Conservation (phyloP, 2,329 filamentous ascomycete species). For the Aureobasidium pullulans region DNA sequence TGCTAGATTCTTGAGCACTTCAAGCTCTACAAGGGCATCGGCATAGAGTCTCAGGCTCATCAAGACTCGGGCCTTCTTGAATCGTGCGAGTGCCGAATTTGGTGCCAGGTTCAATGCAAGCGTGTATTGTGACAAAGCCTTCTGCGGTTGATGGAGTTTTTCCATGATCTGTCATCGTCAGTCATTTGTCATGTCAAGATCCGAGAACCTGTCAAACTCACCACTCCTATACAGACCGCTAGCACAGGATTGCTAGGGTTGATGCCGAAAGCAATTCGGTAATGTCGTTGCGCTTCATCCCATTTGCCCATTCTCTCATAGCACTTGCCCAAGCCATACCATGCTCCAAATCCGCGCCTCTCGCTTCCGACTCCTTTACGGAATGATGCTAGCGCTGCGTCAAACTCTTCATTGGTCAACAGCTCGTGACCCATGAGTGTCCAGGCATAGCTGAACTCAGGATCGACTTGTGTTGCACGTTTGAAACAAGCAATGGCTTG, state of each 20-base stretch:
- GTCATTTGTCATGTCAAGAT: background rate
- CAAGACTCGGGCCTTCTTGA: slow-evolving; percentile 85
- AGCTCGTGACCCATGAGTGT: slow-evolving; percentile 95
- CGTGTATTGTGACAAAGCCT: slow-evolving; percentile 73
- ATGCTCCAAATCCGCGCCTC: slow-evolving; percentile 92
- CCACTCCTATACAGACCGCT: slow-evolving; percentile 84
- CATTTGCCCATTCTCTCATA: slow-evolving; percentile 45
- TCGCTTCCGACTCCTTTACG: slow-evolving; percentile 80
- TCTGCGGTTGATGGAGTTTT: slow-evolving; percentile 73
- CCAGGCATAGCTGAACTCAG: slow-evolving; percentile 89
- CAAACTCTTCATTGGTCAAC: slow-evolving; percentile 92
- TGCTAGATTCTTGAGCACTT: slow-evolving; percentile 81
- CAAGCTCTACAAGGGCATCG: slow-evolving; percentile 71
- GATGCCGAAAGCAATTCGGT: slow-evolving; percentile 76
- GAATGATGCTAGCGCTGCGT: slow-evolving; percentile 85
- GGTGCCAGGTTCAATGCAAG: slow-evolving; percentile 78
- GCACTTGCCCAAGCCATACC: slow-evolving; percentile 75
- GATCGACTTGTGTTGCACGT: slow-evolving; percentile 81
- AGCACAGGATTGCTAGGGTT: slow-evolving; percentile 92
- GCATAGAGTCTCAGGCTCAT: slow-evolving; percentile 65
- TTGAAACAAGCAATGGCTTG: slow-evolving; percentile 93
- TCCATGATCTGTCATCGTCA: slow-evolving; percentile 50
- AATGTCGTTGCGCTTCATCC: slow-evolving; percentile 86
- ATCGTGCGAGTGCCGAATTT: slow-evolving; percentile 71
- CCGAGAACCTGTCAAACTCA: slow-evolving; percentile 31